Conservation (phyloP, 306 rosid genomes). For the Nissolia schottii region DNA sequence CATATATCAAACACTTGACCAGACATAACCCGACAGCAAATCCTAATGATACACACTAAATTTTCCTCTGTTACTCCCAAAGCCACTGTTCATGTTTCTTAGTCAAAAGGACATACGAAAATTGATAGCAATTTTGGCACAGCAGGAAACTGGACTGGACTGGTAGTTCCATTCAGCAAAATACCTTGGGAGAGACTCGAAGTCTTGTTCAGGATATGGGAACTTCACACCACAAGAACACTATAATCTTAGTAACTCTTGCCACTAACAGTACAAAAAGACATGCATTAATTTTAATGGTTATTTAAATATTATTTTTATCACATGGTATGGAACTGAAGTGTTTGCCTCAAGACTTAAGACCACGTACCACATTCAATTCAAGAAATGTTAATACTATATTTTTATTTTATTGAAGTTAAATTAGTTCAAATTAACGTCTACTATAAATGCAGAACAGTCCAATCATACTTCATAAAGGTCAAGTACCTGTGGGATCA, state of each 20-base stretch:
- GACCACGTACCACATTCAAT: conserved; percentile 16
- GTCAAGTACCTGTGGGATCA: conserved; percentile 74
- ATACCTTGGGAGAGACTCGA: conserved; percentile 8
- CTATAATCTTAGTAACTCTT: conserved; percentile 5
- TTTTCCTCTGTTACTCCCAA: neutral
- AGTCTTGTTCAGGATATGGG: neutral
- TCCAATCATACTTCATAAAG: neutral
- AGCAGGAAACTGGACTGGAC: neutral
- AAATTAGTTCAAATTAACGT: conserved; percentile 4
- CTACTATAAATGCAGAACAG: neutral
- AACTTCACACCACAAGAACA: conserved; percentile 14
- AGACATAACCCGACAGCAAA: conserved; percentile 1
- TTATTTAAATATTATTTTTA: conserved; percentile 1
- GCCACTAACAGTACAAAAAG: neutral
- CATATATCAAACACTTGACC: neutral
- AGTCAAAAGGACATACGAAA: conserved; percentile 11
- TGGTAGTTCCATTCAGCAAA: neutral
- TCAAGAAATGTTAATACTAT: neutral
- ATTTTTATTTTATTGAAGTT: neutral
- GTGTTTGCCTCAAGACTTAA: conserved; percentile 8
- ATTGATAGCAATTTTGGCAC: neutral
- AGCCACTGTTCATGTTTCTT: neutral
- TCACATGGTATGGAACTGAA: neutral
- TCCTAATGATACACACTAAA: neutral
- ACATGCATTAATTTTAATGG: conserved; percentile 12